A percentile compares a stretch with the other conserved stretches of the same genome.
Conservation (phyloP, 2,329 filamentous ascomycete genomes). For the Sporothrix globosa region DNA sequence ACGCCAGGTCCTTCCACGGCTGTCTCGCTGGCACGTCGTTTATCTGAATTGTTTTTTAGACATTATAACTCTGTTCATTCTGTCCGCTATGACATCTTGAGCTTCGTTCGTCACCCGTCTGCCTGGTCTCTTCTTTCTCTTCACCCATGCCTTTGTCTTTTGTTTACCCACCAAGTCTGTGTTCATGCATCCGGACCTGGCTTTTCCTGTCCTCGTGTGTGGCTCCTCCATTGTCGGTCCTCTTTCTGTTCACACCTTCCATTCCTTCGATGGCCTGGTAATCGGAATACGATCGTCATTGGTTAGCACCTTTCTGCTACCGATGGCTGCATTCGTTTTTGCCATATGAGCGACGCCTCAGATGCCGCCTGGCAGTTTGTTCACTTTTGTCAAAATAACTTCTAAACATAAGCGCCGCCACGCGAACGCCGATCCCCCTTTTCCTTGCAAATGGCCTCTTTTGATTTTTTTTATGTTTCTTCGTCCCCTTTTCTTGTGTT, state of each 20-base stretch:
- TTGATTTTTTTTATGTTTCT: background rate
- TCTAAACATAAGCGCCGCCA: conserved; percentile 5
- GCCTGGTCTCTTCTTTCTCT: background rate
- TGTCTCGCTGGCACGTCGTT: too few relatives aligned
- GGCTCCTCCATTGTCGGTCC: background rate
- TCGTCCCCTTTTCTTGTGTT: background rate
- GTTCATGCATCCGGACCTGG: background rate
- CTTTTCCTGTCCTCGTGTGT: background rate
- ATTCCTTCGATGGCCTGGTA: conserved; percentile 3
- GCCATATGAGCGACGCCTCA: too few relatives aligned
- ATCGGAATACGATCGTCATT: conserved; percentile 15
- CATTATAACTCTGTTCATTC: background rate
- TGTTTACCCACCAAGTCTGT: background rate
- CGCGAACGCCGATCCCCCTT: conserved; percentile 9
- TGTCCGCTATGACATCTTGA: background rate
- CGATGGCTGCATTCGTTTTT: background rate
- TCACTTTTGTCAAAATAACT: background rate
- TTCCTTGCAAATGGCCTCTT: background rate
- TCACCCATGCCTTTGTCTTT: background rate
- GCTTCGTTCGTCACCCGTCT: conserved; percentile 4
- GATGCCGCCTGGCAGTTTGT: conserved; percentile 12
- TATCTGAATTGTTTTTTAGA: background rate
- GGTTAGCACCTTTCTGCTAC: background rate
- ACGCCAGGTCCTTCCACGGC: too few relatives aligned
- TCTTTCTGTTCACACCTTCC: background rate